A percentile compares a stretch with the other conserved stretches of the same genome.
Evolutionary conservation across 2,329 filamentous ascomycete species (phyloP).

Genomic region (Sporothrix euskadiensis): DNA sequence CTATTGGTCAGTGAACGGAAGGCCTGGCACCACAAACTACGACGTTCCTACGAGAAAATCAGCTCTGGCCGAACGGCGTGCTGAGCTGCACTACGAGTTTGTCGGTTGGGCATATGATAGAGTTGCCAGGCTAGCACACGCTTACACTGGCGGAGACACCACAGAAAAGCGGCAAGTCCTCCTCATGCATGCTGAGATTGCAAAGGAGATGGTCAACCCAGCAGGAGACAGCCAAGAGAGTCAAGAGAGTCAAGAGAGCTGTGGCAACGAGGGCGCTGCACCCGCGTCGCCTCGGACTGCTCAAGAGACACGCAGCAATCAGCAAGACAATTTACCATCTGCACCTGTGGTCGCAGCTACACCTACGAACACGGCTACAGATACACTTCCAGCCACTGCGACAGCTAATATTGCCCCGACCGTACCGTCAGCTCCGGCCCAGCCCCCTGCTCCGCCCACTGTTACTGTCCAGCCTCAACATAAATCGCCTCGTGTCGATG

Average conservation of each 20-base stretch:
- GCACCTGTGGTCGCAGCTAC: neutral
- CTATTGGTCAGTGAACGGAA: neutral
- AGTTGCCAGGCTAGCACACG: neutral
- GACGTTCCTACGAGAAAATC: neutral
- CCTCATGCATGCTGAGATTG: neutral
- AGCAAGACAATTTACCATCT: too few species aligned
- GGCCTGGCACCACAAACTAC: too few species aligned
- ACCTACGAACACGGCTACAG: neutral
- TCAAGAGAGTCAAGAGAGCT: neutral
- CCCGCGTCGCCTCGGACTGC: too few species aligned
- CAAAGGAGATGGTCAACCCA: neutral
- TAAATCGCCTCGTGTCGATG: neutral
- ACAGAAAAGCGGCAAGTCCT: neutral
- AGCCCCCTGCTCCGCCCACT: too few species aligned
- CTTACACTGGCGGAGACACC: neutral
- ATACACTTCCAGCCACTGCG: too few species aligned
- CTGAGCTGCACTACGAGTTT: neutral
- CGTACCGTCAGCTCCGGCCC: neutral
- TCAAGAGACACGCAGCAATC: too few species aligned
- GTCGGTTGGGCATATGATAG: neutral
- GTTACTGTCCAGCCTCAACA: too few species aligned
- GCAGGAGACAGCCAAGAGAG: neutral
- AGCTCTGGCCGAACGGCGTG: neutral
- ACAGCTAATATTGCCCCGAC: neutral
- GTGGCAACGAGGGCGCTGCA: too few species aligned